Conservation (phyloP, 2,329 filamentous ascomycete species). For the Colletotrichum limetticola region DNA sequence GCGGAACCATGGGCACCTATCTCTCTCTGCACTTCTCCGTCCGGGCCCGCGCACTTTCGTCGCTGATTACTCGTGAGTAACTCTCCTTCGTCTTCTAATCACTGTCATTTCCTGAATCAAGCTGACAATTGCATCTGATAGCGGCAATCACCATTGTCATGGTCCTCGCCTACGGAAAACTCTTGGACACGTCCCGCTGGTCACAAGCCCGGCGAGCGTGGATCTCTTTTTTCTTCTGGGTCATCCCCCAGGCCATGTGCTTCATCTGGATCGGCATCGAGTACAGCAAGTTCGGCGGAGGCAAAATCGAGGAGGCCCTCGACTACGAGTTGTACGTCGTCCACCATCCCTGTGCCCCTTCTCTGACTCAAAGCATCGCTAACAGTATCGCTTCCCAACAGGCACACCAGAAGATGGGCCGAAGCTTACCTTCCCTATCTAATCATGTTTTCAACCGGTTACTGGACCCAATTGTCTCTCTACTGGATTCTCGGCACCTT, state of each 20-base stretch:
- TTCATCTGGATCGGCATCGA: constrained; percentile 30
- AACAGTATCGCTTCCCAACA: background rate
- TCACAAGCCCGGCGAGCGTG: constrained; percentile 11
- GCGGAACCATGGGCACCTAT: constrained; percentile 43
- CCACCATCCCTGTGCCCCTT: fast-evolving
- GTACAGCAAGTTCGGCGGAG: constrained; percentile 22
- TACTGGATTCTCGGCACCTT: constrained; percentile 51
- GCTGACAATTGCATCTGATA: background rate
- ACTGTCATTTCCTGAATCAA: too few species aligned
- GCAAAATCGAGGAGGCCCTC: background rate
- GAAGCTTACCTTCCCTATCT: constrained; percentile 26
- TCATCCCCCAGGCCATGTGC: constrained; percentile 9
- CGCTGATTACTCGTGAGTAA: constrained; percentile 33
- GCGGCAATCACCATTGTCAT: constrained; percentile 19
- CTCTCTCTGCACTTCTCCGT: constrained; percentile 41
- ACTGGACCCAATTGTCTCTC: constrained; percentile 36
- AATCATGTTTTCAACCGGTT: constrained; percentile 18
- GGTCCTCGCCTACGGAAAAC: constrained; percentile 8
- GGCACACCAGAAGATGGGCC: constrained; percentile 21
- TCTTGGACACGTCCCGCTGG: constrained; percentile 19
- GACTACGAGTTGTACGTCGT: constrained; percentile 12
- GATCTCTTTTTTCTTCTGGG: constrained; percentile 18
- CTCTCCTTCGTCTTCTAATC: too few species aligned
- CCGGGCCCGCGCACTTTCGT: constrained; percentile 39
- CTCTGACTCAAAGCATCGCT: background rate